These are phyloP conservation scores for Linum trigynum DNA, from an alignment of 345 rosid genomes.

Conservation along the genomic window DNA sequence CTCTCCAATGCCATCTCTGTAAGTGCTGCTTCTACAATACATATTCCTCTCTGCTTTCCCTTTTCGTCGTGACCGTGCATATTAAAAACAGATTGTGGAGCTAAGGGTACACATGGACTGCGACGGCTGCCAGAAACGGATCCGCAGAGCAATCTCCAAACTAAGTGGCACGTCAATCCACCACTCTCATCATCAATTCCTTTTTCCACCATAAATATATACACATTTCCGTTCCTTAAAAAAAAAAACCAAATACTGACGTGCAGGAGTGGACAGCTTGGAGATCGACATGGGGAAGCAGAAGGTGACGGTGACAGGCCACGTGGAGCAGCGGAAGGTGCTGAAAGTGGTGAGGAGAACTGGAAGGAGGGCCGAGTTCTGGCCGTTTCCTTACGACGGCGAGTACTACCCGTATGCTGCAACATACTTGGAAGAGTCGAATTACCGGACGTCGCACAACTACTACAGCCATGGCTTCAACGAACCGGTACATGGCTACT, in stretches of 20 bases:
- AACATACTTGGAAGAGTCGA: constrained; percentile 41
- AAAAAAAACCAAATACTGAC: too few relatives aligned
- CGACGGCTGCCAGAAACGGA: neutral
- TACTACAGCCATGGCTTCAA: constrained; percentile 47
- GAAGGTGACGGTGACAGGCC: constrained; percentile 74
- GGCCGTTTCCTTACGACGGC: constrained; percentile 73
- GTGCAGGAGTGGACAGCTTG: constrained; percentile 58
- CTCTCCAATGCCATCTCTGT: too few relatives aligned
- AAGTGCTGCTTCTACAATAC: too few relatives aligned
- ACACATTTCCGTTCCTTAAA: neutral
- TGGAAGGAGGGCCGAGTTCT: constrained; percentile 63
- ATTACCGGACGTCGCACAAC: constrained; percentile 40
- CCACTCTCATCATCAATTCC: too few relatives aligned
- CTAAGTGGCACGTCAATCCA: neutral
- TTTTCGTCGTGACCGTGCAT: too few relatives aligned
- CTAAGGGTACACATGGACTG: neutral
- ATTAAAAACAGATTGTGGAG: neutral
- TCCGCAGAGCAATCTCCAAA: neutral
- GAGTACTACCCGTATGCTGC: constrained; percentile 60
- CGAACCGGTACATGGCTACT: constrained; percentile 48
- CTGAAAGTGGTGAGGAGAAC: constrained; percentile 64
- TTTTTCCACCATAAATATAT: too few relatives aligned
- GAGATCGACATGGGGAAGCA: constrained; percentile 68
- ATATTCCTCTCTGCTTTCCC: too few relatives aligned
- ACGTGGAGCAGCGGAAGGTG: constrained; percentile 52